Evolutionary conservation across 257 asterid genomes (phyloP).

Genomic region (Rubia yunnanensis): DNA sequence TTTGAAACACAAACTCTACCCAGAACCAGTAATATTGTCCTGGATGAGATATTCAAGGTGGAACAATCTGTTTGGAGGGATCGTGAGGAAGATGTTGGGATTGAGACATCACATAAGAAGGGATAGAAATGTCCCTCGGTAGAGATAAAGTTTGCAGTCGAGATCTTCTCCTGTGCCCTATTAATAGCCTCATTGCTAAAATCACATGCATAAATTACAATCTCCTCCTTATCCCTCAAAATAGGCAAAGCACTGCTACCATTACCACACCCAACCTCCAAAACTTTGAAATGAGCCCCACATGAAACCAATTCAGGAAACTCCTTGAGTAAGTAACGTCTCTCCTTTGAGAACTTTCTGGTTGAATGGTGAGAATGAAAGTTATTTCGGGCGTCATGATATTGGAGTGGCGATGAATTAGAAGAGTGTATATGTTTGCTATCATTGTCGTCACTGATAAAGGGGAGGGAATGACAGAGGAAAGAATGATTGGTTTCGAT

Average conservation of each 20-base stretch:
- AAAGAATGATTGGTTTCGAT: conserved; percentile 50
- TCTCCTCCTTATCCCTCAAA: conserved; percentile 48
- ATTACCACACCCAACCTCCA: conserved; percentile 97
- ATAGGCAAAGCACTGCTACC: conserved; percentile 81
- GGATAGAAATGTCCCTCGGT: conserved; percentile 38
- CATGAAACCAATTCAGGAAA: conserved; percentile 76
- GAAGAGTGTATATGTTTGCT: neutral
- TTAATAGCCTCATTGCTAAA: conserved; percentile 81
- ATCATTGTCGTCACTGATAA: neutral
- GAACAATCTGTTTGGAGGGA: too few species aligned
- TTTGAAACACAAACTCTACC: too few species aligned
- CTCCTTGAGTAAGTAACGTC: conserved; percentile 74
- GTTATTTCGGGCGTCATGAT: conserved; percentile 62
- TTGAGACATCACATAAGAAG: conserved; percentile 79
- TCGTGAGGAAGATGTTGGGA: too few species aligned
- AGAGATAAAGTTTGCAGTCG: conserved; percentile 35
- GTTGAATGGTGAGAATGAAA: conserved; percentile 75
- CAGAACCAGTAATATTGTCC: too few species aligned
- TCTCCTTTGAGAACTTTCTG: conserved; percentile 90
- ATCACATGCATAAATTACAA: conserved; percentile 67
- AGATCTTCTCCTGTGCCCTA: conserved; percentile 55
- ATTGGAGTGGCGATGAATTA: conserved; percentile 13
- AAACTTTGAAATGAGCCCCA: conserved; percentile 39
- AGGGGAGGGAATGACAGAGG: conserved; percentile 53
- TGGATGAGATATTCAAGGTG: too few species aligned